Evolutionary conservation across 352 stramenopile species (phyloP), one percentile per base, ranked within the genome.

Genomic region (Phytopythium kandeliae): DNA sequence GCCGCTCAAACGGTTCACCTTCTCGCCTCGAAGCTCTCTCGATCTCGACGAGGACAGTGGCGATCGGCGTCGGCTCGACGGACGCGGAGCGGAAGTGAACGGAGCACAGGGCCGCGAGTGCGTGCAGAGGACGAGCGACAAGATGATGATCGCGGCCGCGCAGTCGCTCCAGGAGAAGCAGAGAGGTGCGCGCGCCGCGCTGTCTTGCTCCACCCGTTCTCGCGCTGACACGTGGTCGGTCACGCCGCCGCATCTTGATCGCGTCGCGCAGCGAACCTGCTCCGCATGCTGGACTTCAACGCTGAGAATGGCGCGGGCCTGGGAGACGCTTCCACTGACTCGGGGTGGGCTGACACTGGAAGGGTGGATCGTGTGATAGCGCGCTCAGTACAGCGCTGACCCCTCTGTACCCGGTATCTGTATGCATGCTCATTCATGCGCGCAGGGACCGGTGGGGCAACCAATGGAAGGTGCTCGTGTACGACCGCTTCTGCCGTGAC

Each of bases 401-500:
- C 22, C 35, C 22, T 11, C 24, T 21, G 16, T 19, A 15, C 51
- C 5, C 9, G 3, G 5, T 31, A 4, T 17, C 1, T 9, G 28
- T 31, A 10, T 31, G n/a, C n/a, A n/a, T 9, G 28, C 28, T 31
- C 28, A 9, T 31, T 4, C 9, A 31, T 9, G 28, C 19, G 7
- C 48, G 24, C 37, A 89, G 78, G 2, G 79, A 90, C 36, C 62
- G 77, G 57, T 94, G 83, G 83, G 79, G 80, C 15, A 77, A 94
- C 30, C 83, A 94, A 51, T 94, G 84, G 84, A 99, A 99, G 63
- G 94, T 99, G 40, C 71, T 99, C 31, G 96, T 99, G 57, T 99
- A 99, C 71, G 97, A 99, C 75, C 71, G 74, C 25, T 85, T 95
- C 57, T 98, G 92, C 60, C 89, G 95, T 34, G 92, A 97, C 60